Base-by-base conservation (phyloP, 371 early-diverging fungal species). In the Haplosporangium sp. region DNA sequence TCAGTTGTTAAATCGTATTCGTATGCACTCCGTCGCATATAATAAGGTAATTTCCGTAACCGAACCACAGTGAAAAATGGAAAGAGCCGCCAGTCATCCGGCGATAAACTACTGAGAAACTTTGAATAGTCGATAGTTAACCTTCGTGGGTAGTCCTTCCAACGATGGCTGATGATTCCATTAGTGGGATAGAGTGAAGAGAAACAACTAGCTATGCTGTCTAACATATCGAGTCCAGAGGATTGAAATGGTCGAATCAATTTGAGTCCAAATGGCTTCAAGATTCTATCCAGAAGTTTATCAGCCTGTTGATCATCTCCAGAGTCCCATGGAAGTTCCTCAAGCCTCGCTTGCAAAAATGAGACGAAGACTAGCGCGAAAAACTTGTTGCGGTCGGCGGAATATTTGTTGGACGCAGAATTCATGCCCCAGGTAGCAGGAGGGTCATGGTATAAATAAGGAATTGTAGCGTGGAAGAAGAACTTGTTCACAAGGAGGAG, bases 401-500 rank as follows among this genome's bases (percentile, higher is more conserved):
- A 17, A 17, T 15, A 10, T 15, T 52, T 19, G 19, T 17, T 52
- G 27, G 6, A 27, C 4, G 19, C 8, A 34, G 20, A 11, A 34
- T 55, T 34, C 55, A 34, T 55, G 11, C 20, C 35, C 55, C 55
- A 55, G 3, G 55, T 55, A 10, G 8, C 15, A 52, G 17, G 19
- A 17, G 63, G 63, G 9, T 63, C 19, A 37, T 50, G 3, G 45
- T 15, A 8, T 3, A 63, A 10, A 37, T 50, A 37, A 20, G 63
- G 63, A 13, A 61, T n/a, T 3, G 63, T 52, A 5, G 63, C 48
- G 19, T 15, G 15, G 52, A 37, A 63, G 52, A 63, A 63, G 35
- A 50, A 63, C 38, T 35, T 45, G 50, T 48, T 63, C 52, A 63
- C 63, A n/a, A 27, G 4, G 19, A 63, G 48, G 11, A 63, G 52